Percentiles rank a stretch among this genome's conserved stretches.
These are phyloP conservation scores for Boletus pseudo-olivaceus DNA, from an alignment of 768 basidiomycete genomes.

Conservation along the genomic window DNA sequence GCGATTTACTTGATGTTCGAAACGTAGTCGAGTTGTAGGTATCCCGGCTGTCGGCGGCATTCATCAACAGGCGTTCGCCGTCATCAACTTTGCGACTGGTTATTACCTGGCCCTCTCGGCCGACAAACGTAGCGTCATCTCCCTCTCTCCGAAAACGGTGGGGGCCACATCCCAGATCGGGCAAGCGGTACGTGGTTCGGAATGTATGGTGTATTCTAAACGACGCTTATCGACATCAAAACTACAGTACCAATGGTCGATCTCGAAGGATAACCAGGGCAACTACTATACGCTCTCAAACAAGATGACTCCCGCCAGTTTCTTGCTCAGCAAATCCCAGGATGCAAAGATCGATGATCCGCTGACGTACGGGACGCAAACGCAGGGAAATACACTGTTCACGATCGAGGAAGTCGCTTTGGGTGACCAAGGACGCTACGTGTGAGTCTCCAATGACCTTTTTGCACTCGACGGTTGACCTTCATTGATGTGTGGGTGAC, in stretches of 20 bases:
- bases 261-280: conserved; percentile 1
- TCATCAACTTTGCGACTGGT: too few relatives aligned
- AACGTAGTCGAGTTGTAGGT: too few relatives aligned
- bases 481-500: too few relatives aligned
- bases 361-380: conserved; percentile 3
- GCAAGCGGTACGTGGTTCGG: neutral
- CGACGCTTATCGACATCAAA: neutral
- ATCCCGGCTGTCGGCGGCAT: too few relatives aligned
- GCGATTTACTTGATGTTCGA: too few relatives aligned
- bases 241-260: conserved; percentile 13
- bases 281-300: conserved; percentile 4
- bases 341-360: neutral
- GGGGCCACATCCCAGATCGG: too few relatives aligned
- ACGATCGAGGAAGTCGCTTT: neutral
- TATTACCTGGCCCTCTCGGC: too few relatives aligned
- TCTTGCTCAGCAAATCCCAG: neutral
- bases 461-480: neutral
- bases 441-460: neutral
- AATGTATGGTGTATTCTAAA: neutral
- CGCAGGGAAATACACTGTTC: conserved; percentile 1
- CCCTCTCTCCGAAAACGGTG: too few relatives aligned
- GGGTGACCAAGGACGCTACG: conserved; percentile 2
- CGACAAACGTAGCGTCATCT: too few relatives aligned
- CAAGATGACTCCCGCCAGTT: neutral
- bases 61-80: too few relatives aligned